Percentiles rank a stretch among this genome's conserved stretches.
These are phyloP conservation scores for Macrolepiota dolichaula DNA, from an alignment of 768 basidiomycete species.

Conservation along the genomic window DNA sequence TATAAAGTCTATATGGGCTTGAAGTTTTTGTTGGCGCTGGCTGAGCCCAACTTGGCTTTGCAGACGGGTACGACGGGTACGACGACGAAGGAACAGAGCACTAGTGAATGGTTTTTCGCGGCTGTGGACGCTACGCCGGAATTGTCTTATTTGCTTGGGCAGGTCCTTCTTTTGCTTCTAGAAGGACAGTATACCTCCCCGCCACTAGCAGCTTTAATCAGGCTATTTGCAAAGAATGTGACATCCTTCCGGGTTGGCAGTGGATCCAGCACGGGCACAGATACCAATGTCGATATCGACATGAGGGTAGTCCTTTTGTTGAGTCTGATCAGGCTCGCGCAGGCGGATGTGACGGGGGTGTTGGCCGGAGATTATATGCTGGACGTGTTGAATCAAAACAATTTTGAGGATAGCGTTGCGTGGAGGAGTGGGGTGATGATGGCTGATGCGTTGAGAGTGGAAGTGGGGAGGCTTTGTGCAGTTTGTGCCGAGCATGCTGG, in stretches of 20 bases:
- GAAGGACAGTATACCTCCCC: conserved; percentile 45
- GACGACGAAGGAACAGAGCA: conserved; percentile 7
- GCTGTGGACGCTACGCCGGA: conserved; percentile 42
- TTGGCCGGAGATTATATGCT: conserved; percentile 21
- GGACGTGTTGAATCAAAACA: conserved; percentile 15
- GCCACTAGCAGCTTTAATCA: conserved; percentile 40
- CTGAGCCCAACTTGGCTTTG: conserved; percentile 28
- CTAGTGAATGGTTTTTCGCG: conserved; percentile 40
- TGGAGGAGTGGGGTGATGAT: neutral
- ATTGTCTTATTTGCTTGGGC: conserved; percentile 34
- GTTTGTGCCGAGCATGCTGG: conserved; percentile 24
- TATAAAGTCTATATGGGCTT: conserved; percentile 50
- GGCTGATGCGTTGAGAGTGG: conserved; percentile 28
- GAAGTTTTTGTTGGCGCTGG: conserved; percentile 44
- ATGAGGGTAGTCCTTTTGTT: conserved; percentile 30
- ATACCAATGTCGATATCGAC: conserved; percentile 23
- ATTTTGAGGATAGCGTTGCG: conserved; percentile 15
- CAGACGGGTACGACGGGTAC: too few relatives aligned
- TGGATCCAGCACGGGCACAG: conserved; percentile 15
- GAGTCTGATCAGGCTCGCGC: conserved; percentile 26
- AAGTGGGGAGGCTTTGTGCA: conserved; percentile 31
- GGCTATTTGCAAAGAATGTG: conserved; percentile 17
- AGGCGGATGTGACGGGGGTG: conserved; percentile 23
- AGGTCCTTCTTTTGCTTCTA: conserved; percentile 42
- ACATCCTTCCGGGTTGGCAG: too few relatives aligned